Percentiles rank a stretch among this genome's conserved stretches.
Conservation (phyloP, 75 land plant species). For the Pinus taeda region DNA sequence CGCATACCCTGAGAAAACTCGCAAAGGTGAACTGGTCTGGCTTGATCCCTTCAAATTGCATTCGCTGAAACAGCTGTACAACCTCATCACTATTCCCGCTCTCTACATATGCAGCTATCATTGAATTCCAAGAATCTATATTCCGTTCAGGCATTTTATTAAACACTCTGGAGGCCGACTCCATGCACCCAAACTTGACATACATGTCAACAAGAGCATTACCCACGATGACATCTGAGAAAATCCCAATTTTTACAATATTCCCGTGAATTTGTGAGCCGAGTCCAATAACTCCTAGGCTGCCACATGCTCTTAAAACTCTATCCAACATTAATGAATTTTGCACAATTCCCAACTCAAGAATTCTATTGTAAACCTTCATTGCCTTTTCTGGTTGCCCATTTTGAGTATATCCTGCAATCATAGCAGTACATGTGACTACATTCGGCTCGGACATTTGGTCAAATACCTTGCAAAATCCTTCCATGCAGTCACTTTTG, state of each 20-base stretch:
- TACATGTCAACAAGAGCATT: conserved; percentile 52
- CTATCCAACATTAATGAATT: conserved; percentile 2
- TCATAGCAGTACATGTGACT: conserved; percentile 24
- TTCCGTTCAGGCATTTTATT: conserved; percentile 25
- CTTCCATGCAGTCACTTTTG: conserved; percentile 15
- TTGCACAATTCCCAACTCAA: not conserved
- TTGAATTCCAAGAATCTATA: conserved; percentile 40
- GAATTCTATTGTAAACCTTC: not conserved
- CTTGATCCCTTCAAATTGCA: conserved; percentile 22
- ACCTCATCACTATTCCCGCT: conserved; percentile 18
- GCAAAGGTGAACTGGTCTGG: conserved; percentile 37
- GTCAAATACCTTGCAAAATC: conserved; percentile 24
- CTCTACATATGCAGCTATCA: conserved; percentile 33
- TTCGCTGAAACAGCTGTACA: conserved; percentile 23
- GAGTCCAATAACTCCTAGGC: conserved; percentile 10
- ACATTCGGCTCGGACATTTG: conserved; percentile 4
- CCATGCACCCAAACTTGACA: conserved; percentile 31
- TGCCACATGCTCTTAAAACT: conserved; percentile 35
- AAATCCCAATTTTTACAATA: conserved; percentile 17
- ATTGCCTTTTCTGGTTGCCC: conserved; percentile 6
- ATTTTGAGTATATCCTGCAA: conserved; percentile 14
- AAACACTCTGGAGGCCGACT: conserved; percentile 23
- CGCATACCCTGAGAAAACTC: conserved; percentile 43
- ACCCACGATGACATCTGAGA: conserved; percentile 13
- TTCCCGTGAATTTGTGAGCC: conserved; percentile 33